Evolutionary conservation across 495 filamentous ascomycete species (phyloP).

Genomic region (Cercophora newfieldiana): DNA sequence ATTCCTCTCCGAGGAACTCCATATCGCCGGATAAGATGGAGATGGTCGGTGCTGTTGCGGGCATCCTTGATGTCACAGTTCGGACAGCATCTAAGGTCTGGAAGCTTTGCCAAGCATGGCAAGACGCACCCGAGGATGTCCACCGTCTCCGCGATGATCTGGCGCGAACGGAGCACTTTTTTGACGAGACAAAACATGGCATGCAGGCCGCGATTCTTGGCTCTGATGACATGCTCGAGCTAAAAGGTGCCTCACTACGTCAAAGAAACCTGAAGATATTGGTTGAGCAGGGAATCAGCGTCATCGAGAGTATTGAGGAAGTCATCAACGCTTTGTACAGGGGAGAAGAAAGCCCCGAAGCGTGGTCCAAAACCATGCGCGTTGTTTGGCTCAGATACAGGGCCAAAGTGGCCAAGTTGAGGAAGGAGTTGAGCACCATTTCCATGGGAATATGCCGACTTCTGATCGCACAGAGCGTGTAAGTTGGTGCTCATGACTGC

Average conservation of each 20-base stretch:
- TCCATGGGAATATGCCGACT: not conserved
- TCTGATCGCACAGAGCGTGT: conserved; percentile 3
- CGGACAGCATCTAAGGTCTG: not conserved
- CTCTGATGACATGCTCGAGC: not conserved
- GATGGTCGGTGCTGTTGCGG: not conserved
- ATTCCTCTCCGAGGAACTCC: not conserved
- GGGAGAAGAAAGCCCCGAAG: not conserved
- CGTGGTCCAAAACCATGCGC: not conserved
- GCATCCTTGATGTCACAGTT: not conserved
- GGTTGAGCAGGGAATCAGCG: not conserved
- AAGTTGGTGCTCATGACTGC: not conserved
- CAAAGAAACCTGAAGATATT: not conserved
- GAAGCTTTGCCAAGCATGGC: not conserved
- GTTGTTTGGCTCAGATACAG: not conserved
- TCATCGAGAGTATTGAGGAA: not conserved
- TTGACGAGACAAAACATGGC: not conserved
- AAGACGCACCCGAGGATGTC: not conserved
- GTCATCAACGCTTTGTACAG: not conserved
- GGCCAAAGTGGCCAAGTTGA: not conserved
- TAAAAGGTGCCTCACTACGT: not conserved
- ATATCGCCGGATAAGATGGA: not conserved
- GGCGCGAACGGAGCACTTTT: not conserved
- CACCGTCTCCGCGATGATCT: conserved; percentile 1
- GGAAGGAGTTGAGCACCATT: not conserved
- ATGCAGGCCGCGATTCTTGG: not conserved